Conservation (phyloP, 169 alveolate genomes). For the Cryptosporidium baileyi region DNA sequence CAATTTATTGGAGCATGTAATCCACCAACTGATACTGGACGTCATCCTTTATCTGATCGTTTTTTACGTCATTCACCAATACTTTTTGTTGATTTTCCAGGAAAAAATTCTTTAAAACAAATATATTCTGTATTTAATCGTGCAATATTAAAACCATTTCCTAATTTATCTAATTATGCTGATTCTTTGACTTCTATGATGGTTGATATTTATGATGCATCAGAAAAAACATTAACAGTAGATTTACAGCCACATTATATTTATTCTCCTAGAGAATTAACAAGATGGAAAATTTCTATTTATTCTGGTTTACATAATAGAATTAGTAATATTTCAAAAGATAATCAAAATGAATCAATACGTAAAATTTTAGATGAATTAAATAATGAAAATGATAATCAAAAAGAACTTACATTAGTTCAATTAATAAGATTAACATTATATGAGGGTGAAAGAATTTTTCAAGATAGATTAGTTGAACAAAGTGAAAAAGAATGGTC, state of each 20-base stretch:
- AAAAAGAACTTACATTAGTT: constrained; percentile 68
- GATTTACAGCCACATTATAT: constrained; percentile 97
- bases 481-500: constrained; percentile 93
- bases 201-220: constrained; percentile 94
- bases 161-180: constrained; percentile 78
- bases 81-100: constrained; percentile 98
- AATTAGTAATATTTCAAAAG: not conserved
- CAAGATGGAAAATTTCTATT: constrained; percentile 97
- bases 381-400: constrained; percentile 77
- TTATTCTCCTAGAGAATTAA: constrained; percentile 97
- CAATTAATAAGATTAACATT: constrained; percentile 89
- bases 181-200: constrained; percentile 93
- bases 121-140: constrained; percentile 96
- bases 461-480: constrained; percentile 93
- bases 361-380: constrained; percentile 71
- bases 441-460: constrained; percentile 95
- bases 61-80: constrained; percentile 94
- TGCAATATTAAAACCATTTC: constrained; percentile 91
- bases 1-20: constrained; percentile 98
- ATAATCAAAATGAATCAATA: not conserved
- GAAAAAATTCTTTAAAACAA: constrained; percentile 92
- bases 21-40: constrained; percentile 98
- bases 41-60: constrained; percentile 95
- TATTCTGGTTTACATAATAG: constrained; percentile 45
- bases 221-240: constrained; percentile 91